Base-by-base conservation (phyloP, 2,329 filamentous ascomycete genomes). In the Calonectria honghensis region DNA sequence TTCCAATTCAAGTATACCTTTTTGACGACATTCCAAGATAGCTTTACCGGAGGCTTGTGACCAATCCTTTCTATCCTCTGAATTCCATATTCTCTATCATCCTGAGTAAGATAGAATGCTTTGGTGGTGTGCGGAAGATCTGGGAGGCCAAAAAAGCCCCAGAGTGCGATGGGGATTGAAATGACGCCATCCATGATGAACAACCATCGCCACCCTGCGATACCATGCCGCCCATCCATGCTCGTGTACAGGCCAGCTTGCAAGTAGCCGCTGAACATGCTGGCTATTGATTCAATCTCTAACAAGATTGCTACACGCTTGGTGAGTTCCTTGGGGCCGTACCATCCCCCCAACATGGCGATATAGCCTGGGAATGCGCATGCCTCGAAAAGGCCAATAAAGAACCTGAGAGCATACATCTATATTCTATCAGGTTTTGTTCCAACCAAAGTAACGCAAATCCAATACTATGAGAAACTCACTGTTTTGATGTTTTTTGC, bases 131-230 rank as follows among this genome's bases (percentile, higher is more conserved):
- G 68, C 2, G 76, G 76, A 7, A 71, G 72, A 31, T 77, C 76
- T 3, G 76, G 74, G 7, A 77, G 66, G 29, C 69, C 74, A 18
- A 71, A 77, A 63, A 76, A 77, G 3, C 76, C 76, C 76, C 74
- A 76, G 29, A 77, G 13, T 1, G 74, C 74, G 18, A 77, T 77
- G 13, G 76, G 76, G 0, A 77, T 48, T 4, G 74, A 76, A 48
- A 77, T 77, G 20, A 77, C 69, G 11, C 76, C 76, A 18, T 86
- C 85, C 75, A 86, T 84, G 37, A 87, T 80, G 72, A 87, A 87
- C 1, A 87, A 79, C 85, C 85, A 87, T 29, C 75, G 75, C 75
- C 75, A 76, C 24, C 73, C 71, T 0, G 75, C 73, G 50, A 76
- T 71, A 0, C 73, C 75, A 29, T 41, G 57, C 5, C 70, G 67